Evolutionary conservation across 1,284 basidiomycete genomes (phyloP).

Genomic region (Ustilago tritici): DNA sequence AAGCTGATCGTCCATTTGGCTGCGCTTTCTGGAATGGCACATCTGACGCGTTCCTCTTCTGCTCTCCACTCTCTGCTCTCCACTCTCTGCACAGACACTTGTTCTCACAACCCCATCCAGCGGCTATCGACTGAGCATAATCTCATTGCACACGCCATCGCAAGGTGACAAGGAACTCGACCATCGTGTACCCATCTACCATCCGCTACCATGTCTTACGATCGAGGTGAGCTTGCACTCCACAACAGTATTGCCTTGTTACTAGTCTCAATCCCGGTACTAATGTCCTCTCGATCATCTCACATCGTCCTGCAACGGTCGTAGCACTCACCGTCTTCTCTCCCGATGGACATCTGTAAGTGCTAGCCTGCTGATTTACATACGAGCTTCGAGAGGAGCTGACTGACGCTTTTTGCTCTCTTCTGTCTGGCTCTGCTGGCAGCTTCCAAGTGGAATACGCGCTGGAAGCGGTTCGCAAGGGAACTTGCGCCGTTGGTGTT

Average conservation of each 20-base stretch:
- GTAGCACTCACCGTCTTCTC: constrained; percentile 90
- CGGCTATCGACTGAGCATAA: background rate
- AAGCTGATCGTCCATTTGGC: constrained; percentile 16
- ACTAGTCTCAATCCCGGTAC: no score
- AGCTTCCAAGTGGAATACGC: constrained; percentile 92
- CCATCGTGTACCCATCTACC: background rate
- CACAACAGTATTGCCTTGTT: background rate
- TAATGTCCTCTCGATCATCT: background rate
- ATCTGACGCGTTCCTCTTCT: constrained; percentile 40
- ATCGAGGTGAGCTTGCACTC: constrained; percentile 46
- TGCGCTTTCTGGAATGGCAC: background rate
- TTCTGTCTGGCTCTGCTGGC: background rate
- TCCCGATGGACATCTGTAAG: constrained; percentile 84
- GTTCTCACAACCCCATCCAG: background rate
- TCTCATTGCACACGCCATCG: background rate
- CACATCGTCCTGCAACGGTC: background rate
- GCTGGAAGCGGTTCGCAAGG: constrained; percentile 93
- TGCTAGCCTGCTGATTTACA: background rate
- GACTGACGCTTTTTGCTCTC: background rate
- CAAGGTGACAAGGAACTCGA: background rate
- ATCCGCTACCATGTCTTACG: constrained; percentile 52
- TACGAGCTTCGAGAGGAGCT: background rate
- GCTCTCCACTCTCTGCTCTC: background rate
- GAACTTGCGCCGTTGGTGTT: constrained; percentile 97
- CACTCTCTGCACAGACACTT: constrained; percentile 17